Evolutionary conservation across 257 asterid species (phyloP), one percentile per base, ranked within the genome.

Genomic region (Nyctanthes arbortristis): DNA sequence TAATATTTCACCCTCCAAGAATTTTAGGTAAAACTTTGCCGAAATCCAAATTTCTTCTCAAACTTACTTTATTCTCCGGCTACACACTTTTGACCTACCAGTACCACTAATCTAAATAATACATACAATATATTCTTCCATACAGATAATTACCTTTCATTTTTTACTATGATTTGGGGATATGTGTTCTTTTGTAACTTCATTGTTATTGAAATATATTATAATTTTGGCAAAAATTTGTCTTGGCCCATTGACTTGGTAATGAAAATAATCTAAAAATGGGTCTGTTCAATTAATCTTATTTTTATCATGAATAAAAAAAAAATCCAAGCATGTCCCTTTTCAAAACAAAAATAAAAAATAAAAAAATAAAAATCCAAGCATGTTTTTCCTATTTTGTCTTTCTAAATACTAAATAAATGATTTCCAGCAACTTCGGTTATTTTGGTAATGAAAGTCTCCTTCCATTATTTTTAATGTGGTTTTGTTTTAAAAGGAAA

Each of bases 11-110:
- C 33, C 1, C 18, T 14, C 11, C 33, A 24, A 11, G 14, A 57
- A 20, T 59, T 54, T 59, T 58, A 54, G 71, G 39, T n/a, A 30
- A 40, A 63, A 34, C 7, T 60, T 58, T 36, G 40, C 11, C 2
- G 3, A 4, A 2, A 9, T 11, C 40, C 40, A 10, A 36, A 36
- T 36, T 9, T 10, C 43, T 36, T 10, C 43, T n/a, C 2, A 36
- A 4, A 10, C 8, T 36, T 37, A 35, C 13, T 37, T 65, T 37
- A 12, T 37, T 12, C 5, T 12, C 13, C 47, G 13, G 13, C 47
- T 12, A 12, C 11, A 37, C 11, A 12, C 4, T 37, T 4, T 3
- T 5, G 18, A 37, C 47, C 47, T 37, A 37, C 18, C n/a, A n/a
- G n/a, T 37, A 37, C 18, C 18, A 37, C 47, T 37, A 12, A 5